Percentiles rank a stretch among this genome's conserved stretches.
Evolutionary conservation across 2,329 filamentous ascomycete genomes (phyloP).

Genomic region (Tolypocladium paradoxum): DNA sequence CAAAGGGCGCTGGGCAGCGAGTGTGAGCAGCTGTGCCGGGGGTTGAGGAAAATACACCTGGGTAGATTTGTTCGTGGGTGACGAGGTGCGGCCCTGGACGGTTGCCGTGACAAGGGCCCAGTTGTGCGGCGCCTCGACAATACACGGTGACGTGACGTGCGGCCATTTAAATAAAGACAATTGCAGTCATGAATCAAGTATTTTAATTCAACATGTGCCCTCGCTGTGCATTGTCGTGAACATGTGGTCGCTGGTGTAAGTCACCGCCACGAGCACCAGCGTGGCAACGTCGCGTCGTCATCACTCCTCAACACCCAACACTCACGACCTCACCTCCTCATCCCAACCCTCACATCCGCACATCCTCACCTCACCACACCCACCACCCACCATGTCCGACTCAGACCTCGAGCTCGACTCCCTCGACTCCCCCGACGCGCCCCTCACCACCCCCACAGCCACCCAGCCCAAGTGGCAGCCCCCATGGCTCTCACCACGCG

Average conservation of each 20-base stretch:
- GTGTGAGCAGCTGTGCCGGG: background rate
- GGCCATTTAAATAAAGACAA: background rate
- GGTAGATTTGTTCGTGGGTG: background rate
- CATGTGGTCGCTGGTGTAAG: background rate
- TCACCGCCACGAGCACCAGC: background rate
- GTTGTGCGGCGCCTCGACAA: background rate
- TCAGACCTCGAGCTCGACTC: conserved; percentile 1
- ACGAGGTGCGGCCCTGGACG: background rate
- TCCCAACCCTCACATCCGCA: too few relatives aligned
- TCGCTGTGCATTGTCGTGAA: background rate
- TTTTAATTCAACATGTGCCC: background rate
- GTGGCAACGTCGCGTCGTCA: background rate
- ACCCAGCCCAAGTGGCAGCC: background rate
- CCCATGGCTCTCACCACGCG: background rate
- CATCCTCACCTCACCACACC: background rate
- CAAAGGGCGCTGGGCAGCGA: background rate
- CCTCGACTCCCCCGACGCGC: conserved; percentile 2
- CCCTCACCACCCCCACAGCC: background rate
- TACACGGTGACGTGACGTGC: background rate
- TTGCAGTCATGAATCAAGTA: accelerated
- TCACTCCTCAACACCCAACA: too few relatives aligned
- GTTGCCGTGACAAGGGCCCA: background rate
- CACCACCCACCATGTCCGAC: background rate
- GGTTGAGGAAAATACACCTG: background rate
- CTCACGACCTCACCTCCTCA: background rate